These are phyloP conservation scores for Epithemia pelagica DNA, from an alignment of 108 stramenopile species.

Conservation along the genomic window DNA sequence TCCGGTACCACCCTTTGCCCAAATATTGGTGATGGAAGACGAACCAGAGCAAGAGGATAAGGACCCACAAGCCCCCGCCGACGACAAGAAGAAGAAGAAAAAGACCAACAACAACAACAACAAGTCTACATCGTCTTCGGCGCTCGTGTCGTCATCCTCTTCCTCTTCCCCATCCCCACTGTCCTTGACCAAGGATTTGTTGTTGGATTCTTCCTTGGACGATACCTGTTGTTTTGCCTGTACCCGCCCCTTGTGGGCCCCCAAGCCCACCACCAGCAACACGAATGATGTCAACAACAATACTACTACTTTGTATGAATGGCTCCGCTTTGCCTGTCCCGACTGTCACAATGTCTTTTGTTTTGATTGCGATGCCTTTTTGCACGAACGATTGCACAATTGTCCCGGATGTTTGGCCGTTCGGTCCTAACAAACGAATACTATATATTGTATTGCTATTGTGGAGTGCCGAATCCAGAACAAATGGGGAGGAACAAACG, in stretches of 20 bases:
- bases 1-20: constrained; percentile 78
- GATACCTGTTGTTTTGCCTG: constrained; percentile 59
- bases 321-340: constrained; percentile 77
- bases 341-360: constrained; percentile 82
- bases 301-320: constrained; percentile 3
- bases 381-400: constrained; percentile 89
- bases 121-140: no score
- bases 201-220: background rate
- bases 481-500: no score
- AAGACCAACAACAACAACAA: no score
- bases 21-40: constrained; percentile 24
- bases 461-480: no score
- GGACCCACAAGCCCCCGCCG: background rate
- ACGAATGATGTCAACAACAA: background rate
- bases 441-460: no score
- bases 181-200: background rate
- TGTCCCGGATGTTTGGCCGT: constrained; percentile 75
- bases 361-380: constrained; percentile 78
- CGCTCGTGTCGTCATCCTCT: background rate
- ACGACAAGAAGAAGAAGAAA: background rate
- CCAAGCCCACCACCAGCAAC: background rate
- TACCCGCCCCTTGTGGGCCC: constrained; percentile 38
- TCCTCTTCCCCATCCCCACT: background rate
- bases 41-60: background rate
- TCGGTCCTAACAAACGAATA: no score